These are phyloP conservation scores for Talaromyces sp. DNA, from an alignment of 2,329 filamentous ascomycete genomes.

Conservation along the genomic window DNA sequence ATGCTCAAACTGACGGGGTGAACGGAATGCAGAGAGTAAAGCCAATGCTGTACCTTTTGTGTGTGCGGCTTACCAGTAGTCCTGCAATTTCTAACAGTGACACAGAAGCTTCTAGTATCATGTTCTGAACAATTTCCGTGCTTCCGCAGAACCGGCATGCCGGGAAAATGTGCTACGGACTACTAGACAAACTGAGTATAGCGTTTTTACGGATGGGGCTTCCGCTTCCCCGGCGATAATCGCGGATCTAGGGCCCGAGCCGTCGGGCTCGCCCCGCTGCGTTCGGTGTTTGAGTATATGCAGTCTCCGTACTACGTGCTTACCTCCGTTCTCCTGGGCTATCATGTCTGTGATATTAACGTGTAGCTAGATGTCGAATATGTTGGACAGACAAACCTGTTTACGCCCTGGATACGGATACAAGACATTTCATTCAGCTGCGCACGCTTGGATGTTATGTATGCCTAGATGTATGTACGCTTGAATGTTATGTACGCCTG, in stretches of 20 bases:
- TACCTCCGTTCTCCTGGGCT: not conserved
- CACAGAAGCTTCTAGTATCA: not conserved
- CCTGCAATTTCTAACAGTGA: not conserved
- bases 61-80: not conserved
- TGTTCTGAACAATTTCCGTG: not conserved
- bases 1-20: too few relatives aligned
- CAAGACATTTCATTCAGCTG: not conserved
- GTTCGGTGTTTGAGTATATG: not conserved
- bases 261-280: conserved; percentile 6
- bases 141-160: not conserved
- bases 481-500: too few relatives aligned
- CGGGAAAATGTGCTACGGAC: not conserved
- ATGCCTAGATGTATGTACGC: too few relatives aligned
- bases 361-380: not conserved
- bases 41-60: not conserved
- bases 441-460: too few relatives aligned
- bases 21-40: not conserved
- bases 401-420: not conserved
- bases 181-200: not conserved
- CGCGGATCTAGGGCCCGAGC: conserved; percentile 5
- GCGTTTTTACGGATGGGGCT: not conserved
- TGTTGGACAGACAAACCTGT: not conserved
- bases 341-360: not conserved
- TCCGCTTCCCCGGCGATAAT: not conserved
- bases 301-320: not conserved